These are phyloP conservation scores for Annulohypoxylon nitens DNA, from an alignment of 495 filamentous ascomycete species.

Conservation along the genomic window DNA sequence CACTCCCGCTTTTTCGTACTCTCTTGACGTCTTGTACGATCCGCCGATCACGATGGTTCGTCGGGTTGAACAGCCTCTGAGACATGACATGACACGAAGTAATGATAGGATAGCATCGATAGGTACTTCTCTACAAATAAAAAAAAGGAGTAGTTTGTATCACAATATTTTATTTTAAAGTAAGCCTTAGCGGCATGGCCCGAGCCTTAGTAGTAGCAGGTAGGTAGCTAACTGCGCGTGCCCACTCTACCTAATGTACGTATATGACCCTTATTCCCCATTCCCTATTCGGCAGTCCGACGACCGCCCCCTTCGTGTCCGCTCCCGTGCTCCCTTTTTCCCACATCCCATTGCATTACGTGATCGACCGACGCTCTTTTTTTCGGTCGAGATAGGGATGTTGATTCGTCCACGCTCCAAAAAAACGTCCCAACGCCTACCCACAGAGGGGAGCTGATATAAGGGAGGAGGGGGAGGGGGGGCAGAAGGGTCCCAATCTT, in stretches of 20 bases:
- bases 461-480: not conserved
- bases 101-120: conserved; percentile 3
- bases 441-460: not conserved
- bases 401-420: conserved; percentile 33
- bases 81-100: not conserved
- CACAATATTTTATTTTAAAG: not conserved
- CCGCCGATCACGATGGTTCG: not conserved
- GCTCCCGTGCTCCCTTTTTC: not conserved
- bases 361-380: conserved; percentile 24
- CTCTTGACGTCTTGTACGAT: conserved; percentile 9
- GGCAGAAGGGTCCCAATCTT: not conserved
- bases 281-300: conserved; percentile 21
- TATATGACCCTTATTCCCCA: not conserved
- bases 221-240: not conserved
- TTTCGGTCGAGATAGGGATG: conserved; percentile 35
- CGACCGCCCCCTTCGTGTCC: not conserved
- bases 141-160: not conserved
- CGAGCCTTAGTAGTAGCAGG: not conserved
- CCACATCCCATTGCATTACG: conserved; percentile 25
- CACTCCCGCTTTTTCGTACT: not conserved
- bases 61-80: not conserved
- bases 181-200: conserved; percentile 15
- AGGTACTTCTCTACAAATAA: conserved; percentile 4
- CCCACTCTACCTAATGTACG: not conserved
- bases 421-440: not conserved